Evolutionary conservation across 495 filamentous ascomycete genomes (phyloP).

Genomic region (Ascobolus immersus): DNA sequence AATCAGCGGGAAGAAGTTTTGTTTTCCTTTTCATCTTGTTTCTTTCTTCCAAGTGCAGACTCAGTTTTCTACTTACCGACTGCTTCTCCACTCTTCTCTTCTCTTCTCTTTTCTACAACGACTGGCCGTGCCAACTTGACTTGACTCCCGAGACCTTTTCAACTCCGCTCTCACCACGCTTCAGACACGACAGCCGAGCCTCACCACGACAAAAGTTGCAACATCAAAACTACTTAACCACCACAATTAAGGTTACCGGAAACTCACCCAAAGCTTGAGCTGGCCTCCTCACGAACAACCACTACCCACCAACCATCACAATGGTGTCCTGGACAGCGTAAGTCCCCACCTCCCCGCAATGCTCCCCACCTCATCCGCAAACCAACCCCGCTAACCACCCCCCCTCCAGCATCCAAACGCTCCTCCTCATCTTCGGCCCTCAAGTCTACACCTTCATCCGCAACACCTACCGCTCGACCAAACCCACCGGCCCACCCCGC

Average conservation of each 20-base stretch:
- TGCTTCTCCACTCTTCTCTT: too few species aligned
- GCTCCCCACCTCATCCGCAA: background rate
- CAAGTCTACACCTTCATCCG: constrained; percentile 18
- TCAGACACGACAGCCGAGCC: background rate
- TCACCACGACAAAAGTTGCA: background rate
- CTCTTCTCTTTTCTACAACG: too few species aligned
- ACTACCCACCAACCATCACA: background rate
- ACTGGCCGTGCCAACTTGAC: too few species aligned
- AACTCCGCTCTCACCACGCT: background rate
- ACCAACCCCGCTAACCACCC: background rate
- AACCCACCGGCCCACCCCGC: constrained; percentile 25
- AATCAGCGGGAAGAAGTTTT: too few species aligned
- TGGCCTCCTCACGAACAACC: background rate
- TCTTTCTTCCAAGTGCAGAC: too few species aligned
- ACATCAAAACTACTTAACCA: background rate
- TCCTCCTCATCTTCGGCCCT: constrained; percentile 70
- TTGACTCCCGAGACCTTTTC: too few species aligned
- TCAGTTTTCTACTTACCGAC: too few species aligned
- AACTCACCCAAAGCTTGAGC: background rate
- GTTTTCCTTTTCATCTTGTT: too few species aligned
- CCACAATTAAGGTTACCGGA: too few species aligned
- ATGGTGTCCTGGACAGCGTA: too few species aligned
- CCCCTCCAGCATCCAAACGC: constrained; percentile 34
- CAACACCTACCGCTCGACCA: constrained; percentile 36
- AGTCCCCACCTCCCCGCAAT: background rate